phyloP scores from a whole-genome alignment of 140 eudicot species.

The Stevia rebaudiana region DNA sequence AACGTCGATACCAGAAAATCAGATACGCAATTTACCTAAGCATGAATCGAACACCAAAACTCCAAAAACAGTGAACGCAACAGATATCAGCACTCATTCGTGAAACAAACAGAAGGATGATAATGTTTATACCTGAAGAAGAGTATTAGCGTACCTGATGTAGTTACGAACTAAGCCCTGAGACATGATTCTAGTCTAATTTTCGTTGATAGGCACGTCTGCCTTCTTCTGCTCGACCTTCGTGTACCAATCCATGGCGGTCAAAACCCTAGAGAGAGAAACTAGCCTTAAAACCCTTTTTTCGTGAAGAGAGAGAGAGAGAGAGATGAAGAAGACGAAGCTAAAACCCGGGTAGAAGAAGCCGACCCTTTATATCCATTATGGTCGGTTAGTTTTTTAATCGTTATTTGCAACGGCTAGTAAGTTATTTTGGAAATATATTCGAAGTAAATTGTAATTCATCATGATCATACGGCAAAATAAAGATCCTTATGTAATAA shows the following conservation, averaged over 20 bases:
- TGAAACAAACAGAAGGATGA: background rate
- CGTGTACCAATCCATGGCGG: conserved; percentile 72
- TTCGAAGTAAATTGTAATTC: too few relatives aligned
- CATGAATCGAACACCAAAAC: conserved; percentile 7
- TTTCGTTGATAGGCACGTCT: conserved; percentile 58
- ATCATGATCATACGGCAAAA: too few relatives aligned
- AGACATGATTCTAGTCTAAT: conserved; percentile 83
- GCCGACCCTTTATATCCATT: too few relatives aligned
- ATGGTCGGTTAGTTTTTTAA: too few relatives aligned
- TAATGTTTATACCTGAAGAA: conserved; percentile 49
- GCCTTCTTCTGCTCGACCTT: conserved; percentile 73
- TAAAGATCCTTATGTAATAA: too few relatives aligned
- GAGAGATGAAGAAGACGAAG: conserved; percentile 21
- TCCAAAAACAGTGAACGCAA: background rate
- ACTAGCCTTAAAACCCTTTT: conserved; percentile 37
- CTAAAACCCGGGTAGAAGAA: conserved; percentile 25
- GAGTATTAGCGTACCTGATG: conserved; percentile 67
- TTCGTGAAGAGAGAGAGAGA: conserved; percentile 2
- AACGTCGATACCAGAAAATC: too few relatives aligned
- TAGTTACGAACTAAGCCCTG: conserved; percentile 76
- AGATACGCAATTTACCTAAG: background rate
- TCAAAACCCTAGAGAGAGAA: conserved; percentile 12
- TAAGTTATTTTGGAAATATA: too few relatives aligned
- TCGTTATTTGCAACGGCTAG: too few relatives aligned
- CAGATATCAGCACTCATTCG: background rate